Evolutionary conservation across 1,284 basidiomycete genomes (phyloP), one percentile per base, ranked within the genome.

Genomic region (Ustilago crameri): DNA sequence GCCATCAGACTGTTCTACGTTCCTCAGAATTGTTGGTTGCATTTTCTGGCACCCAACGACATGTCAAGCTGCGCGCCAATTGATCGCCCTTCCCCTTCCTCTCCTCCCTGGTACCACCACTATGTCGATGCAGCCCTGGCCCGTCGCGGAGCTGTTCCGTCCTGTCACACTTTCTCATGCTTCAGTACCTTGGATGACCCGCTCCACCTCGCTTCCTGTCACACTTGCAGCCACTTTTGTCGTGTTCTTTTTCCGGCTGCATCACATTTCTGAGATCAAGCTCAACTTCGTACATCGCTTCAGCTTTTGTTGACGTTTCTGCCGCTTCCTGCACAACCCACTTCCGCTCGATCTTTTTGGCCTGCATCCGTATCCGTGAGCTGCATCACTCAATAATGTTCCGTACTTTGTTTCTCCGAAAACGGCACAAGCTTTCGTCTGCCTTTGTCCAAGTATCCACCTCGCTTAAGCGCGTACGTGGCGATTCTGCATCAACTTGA

Each of bases 401-500:
- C 35, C 12, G 35, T 32, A 42, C 46, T 44, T 26, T n/a, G 17
- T 38, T 40, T 49, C 34, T 27, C 22, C 47, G 35, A 37, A 37
- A 37, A 37, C 35, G 35, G 35, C 15, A 5, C 18, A 38, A 35
- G 17, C 4, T 9, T 30, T 48, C 46, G 22, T 26, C 38, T 40
- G 38, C 44, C 10, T 17, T 26, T 37, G 22, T 23, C 27, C 14
- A 23, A 41, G 34, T 44, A 35, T 32, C 24, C 3, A 22, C 17
- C 60, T 63, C 60, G 60, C 53, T 63, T 63, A 52, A 47, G 53
- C 48, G 18, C 20, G 5, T 18, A 42, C n/a, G 43, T 14, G 45
- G 48, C 18, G 52, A 46, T 54, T 53, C 55, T 59, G 52, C 48
- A 54, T 65, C 62, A 56, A 56, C 51, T 24, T 45, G 38, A 17